These are phyloP conservation scores for Penicillium brevicompactum DNA, from an alignment of 2,329 filamentous ascomycete genomes.

Conservation along the genomic window DNA sequence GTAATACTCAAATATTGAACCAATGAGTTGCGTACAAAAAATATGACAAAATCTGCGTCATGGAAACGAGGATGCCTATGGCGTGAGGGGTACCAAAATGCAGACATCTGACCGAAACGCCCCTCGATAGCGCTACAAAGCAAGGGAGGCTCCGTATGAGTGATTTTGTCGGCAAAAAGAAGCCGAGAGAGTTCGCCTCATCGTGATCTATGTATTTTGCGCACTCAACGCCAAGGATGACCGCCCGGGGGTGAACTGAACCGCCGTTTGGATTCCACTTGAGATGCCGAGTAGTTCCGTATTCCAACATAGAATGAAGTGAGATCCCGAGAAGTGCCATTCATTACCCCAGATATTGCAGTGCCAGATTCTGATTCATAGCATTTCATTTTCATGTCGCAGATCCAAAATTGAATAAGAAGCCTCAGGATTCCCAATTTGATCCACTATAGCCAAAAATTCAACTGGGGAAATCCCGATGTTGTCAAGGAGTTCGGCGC, in stretches of 20 bases:
- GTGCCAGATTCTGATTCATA: neutral
- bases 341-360: too few species aligned
- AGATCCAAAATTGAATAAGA: conserved; percentile 14
- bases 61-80: neutral
- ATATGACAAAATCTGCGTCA: too few species aligned
- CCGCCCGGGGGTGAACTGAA: too few species aligned
- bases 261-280: too few species aligned
- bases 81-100: neutral
- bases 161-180: neutral
- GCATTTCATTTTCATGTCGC: neutral
- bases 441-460: conserved; percentile 43
- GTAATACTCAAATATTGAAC: too few species aligned
- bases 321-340: too few species aligned
- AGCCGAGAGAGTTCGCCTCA: neutral
- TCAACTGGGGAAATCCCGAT: conserved; percentile 45
- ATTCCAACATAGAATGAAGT: too few species aligned
- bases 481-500: conserved; percentile 38
- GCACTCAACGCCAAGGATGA: too few species aligned
- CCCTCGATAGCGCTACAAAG: neutral
- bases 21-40: too few species aligned
- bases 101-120: neutral
- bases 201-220: too few species aligned
- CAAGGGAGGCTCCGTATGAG: neutral
- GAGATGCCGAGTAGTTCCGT: too few species aligned
- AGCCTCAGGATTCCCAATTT: conserved; percentile 30